Evolutionary conservation across 2,329 filamentous ascomycete species (phyloP), one percentile per base, ranked within the genome.

Genomic region (Graphilbum fragrans): DNA sequence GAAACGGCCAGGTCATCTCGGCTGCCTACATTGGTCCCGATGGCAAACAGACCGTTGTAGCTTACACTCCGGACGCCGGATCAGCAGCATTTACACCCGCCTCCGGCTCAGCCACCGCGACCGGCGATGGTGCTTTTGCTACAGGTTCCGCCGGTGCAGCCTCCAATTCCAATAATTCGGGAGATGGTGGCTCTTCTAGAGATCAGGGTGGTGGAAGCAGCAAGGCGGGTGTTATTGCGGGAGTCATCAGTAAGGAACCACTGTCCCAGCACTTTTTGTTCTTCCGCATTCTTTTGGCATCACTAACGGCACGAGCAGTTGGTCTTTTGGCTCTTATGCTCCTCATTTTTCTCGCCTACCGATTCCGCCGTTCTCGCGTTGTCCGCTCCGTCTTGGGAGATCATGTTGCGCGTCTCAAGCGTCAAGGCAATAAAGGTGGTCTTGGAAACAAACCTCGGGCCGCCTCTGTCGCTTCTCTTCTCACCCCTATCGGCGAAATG

Each of bases 361-460:
- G 42, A 12, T 44, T 45, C 41, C 44, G 45, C 18, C 40, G 27
- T 8, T 40, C 45, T 3, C 33, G 32, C 19, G 35, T 27, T 2
- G 8, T 45, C 8, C 31, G 33, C 11, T 36, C 41, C 11, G 5
- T 47, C 16, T 41, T 39, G 32, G 40, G 34, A 33, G 27, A 36
- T 35, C 22, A 22, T 14, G 33, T 18, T 22, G 35, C 29, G 16
- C 17, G 37, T 12, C 37, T 31, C 11, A 32, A 23, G 21, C 21
- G 3, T 4, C 37, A 12, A 16, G 37, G 14, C 16, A 32, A 34
- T 27, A 10, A 21, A 17, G 17, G 18, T 11, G 21, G 17, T 7
- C 21, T 32, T 16, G n/a, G 22, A 16, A 20, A 20, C 31, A 2
- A 21, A 21, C 4, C 4, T 11, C 12, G 14, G 17, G 14, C 17